phyloP scores from a whole-genome alignment of 192 early-diverging fungal genomes.

The Backusella morwellensis region DNA sequence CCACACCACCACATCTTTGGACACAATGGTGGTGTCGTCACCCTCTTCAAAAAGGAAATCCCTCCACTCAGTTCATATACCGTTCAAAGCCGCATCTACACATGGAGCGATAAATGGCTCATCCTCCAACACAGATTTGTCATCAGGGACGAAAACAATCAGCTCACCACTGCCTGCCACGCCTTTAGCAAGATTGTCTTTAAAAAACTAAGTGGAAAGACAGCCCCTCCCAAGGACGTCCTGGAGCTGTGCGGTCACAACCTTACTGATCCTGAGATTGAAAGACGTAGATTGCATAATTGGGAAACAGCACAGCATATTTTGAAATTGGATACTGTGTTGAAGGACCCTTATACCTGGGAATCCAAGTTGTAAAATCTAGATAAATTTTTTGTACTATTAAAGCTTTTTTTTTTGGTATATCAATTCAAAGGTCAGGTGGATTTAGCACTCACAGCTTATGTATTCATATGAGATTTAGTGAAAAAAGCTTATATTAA shows the following conservation, averaged over 20 bases:
- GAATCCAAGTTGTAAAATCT: background rate
- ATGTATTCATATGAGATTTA: no score
- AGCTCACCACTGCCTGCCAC: constrained; percentile 2
- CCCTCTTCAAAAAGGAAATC: constrained; percentile 50
- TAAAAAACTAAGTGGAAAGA: constrained; percentile 24
- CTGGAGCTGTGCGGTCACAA: constrained; percentile 28
- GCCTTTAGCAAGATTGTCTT: constrained; percentile 32
- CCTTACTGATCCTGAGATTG: constrained; percentile 8
- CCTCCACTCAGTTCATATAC: constrained; percentile 44
- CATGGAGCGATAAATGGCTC: constrained; percentile 56
- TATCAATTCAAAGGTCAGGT: background rate
- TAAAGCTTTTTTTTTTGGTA: background rate
- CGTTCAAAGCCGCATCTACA: constrained; percentile 44
- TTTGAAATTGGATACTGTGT: background rate
- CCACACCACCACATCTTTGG: constrained; percentile 17
- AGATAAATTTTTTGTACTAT: no score
- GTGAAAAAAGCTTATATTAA: no score
- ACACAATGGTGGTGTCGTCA: constrained; percentile 42
- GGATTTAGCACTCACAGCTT: no score
- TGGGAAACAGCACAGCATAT: constrained; percentile 16
- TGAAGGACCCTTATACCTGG: constrained; percentile 10
- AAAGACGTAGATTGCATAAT: constrained; percentile 1
- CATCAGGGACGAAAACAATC: background rate
- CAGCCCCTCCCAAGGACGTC: constrained; percentile 16
- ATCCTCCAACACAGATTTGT: constrained; percentile 41